Evolutionary conservation across 345 rosid species (phyloP).

Genomic region (Brassica incana): DNA sequence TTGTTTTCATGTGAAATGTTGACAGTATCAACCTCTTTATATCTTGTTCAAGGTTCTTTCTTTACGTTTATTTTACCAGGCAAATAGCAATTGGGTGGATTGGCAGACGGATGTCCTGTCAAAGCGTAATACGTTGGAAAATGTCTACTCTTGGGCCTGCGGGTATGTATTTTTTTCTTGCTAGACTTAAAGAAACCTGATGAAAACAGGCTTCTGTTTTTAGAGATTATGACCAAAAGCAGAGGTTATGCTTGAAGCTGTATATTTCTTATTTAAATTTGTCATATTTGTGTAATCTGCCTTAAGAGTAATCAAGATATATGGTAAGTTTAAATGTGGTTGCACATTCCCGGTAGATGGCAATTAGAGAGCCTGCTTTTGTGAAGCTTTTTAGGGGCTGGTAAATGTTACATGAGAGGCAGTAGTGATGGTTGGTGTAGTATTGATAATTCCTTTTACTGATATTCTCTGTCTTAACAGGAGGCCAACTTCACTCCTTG

Average conservation of each 20-base stretch:
- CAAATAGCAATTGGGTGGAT: conserved; percentile 65
- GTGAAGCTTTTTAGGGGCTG: not conserved
- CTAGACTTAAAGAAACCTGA: not conserved
- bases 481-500: conserved; percentile 86
- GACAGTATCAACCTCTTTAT: not conserved
- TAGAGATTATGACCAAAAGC: not conserved
- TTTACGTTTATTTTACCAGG: conserved; percentile 47
- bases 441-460: not conserved
- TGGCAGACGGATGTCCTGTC: conserved; percentile 72
- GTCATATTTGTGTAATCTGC: conserved; percentile 21
- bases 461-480: conserved; percentile 48
- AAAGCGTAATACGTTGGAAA: conserved; percentile 80
- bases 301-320: conserved; percentile 9
- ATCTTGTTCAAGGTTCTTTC: conserved; percentile 7
- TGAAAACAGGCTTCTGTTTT: conserved; percentile 1
- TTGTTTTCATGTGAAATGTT: not conserved
- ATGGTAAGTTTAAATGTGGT: conserved; percentile 8
- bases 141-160: conserved; percentile 84
- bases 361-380: conserved; percentile 2
- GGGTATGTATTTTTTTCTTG: conserved; percentile 56
- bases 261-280: not conserved
- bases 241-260: conserved; percentile 5
- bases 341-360: conserved; percentile 11
- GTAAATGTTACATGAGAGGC: not conserved
- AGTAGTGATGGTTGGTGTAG: conserved; percentile 19